Base-by-base conservation (phyloP, 139 green algal species). In the Pseudopediastrum boryanum region DNA sequence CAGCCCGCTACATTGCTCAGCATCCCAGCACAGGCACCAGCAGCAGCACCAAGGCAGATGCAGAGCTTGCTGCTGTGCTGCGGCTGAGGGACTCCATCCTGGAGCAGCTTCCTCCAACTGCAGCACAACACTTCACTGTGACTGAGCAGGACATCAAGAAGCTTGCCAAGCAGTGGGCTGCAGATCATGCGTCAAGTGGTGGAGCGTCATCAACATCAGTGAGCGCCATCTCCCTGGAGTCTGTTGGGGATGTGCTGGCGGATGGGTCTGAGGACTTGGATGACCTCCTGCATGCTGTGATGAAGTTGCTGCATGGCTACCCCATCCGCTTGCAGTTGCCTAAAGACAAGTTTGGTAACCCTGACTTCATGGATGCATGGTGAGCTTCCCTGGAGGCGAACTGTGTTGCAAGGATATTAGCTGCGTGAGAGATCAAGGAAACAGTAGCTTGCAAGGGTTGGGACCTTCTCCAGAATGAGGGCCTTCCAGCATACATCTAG, bases 291-390 rank as follows among this genome's bases (percentile, higher is more conserved):
- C 33, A 31, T 46, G 44, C 46, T 13, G 68, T 75, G 27, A 75
- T 75, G 68, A n/a, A 35, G 44, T 48, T 75, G 68, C 46, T 75
- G 27, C 27, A 64, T 46, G 68, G 68, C n/a, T 75, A 50, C 68
- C 68, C 68, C 1, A 35, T 75, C 16, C 3, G 25, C 27, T 4
- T 75, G 44, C 68, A 75, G 68, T 48, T 75, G 44, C 68, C 68
- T 36, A 10, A 35, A 33, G 68, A 75, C 46, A 6, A 19, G 2
- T 29, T 44, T 19, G 68, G 68, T 13, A 27, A 63, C 2, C 68
- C 68, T 8, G 68, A 75, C 46, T 75, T 75, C 46, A 75, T 75
- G 68, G 68, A 75, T 35, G 35, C 25, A 19, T 71, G 63, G 63
- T 71, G 36, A 25, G 63, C n/a, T n/a, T n/a, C n/a, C n/a, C n/a